These are phyloP conservation scores for Ceratocystis eucalypticola DNA, from an alignment of 2,329 filamentous ascomycete species.

Conservation along the genomic window DNA sequence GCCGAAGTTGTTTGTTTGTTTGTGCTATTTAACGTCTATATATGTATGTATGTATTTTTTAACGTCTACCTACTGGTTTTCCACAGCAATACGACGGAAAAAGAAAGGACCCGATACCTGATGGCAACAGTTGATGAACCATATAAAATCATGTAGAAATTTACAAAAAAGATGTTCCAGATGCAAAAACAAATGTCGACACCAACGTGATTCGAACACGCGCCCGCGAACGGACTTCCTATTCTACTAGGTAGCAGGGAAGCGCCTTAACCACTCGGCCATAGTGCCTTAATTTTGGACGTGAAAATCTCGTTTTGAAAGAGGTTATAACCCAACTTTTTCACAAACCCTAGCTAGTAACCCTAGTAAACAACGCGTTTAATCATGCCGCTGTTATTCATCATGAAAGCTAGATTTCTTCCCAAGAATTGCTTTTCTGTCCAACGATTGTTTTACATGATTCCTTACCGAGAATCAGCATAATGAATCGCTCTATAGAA, in stretches of 20 bases:
- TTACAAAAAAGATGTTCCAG: not conserved
- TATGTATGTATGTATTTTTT: too few relatives aligned
- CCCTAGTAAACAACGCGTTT: not conserved
- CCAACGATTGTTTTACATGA: not conserved
- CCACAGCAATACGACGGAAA: too few relatives aligned
- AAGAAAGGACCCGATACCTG: too few relatives aligned
- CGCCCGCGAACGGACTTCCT: conserved; percentile 17
- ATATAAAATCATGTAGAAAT: not conserved
- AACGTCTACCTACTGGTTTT: too few relatives aligned
- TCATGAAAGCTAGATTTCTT: too few relatives aligned
- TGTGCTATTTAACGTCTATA: too few relatives aligned
- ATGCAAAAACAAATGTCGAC: conserved; percentile 9
- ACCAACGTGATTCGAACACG: conserved; percentile 19
- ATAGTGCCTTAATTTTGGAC: conserved; percentile 2
- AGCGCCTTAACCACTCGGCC: conserved; percentile 19
- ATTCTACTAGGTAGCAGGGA: conserved; percentile 12
- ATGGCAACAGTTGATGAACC: too few relatives aligned
- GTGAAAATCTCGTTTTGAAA: fast-evolving
- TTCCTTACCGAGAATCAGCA: conserved; percentile 13
- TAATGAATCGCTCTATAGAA: conserved; percentile 63
- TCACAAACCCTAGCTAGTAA: fast-evolving
- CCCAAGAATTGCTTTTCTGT: too few relatives aligned
- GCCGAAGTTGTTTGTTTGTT: too few relatives aligned
- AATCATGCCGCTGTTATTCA: not conserved
- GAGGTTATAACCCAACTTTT: fast-evolving